Base-by-base conservation (phyloP, 768 basidiomycete genomes). In the Nidularia sp. region DNA sequence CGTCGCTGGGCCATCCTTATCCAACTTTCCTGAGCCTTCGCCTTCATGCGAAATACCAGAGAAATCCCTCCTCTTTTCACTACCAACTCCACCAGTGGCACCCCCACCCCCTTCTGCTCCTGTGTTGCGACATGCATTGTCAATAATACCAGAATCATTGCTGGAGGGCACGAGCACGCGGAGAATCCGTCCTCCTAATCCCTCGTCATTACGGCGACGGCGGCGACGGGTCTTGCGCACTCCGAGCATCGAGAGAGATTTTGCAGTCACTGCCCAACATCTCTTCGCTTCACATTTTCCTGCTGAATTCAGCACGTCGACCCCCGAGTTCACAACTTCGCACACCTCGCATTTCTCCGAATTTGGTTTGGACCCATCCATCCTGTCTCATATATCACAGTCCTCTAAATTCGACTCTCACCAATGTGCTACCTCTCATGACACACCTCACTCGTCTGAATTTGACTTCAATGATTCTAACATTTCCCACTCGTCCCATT, bases 211-310 rank as follows among this genome's bases (percentile, higher is more conserved):
- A 6, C 61, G 68, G 25, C 59, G 67, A 32, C 62, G 60, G 34
- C 61, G 63, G 42, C 56, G 67, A 33, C 61, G 60, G 47, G 53
- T 72, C 25, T 60, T 72, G 48, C 69, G 70, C 36, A 70, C 69
- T 15, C 67, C 70, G 35, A 74, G 70, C 54, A 63, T 69, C 22
- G 70, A 72, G 61, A 65, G 66, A 12, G 67, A 70, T 55, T 67
- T 69, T 55, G 61, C 63, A 22, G 51, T 55, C 39, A 51, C 58
- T 45, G 53, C 56, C 1, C 54, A 51, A 44, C 56, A 53, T 22
- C 34, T 63, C 8, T 57, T 63, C 45, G 51, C 50, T 7, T 60
- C 57, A 25, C 35, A 10, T 25, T 1, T 22, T 6, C 43, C 5
- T 25, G n/a, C 50, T 22, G 42, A 13, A 8, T 12, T 12, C 29